Evolutionary conservation across 1,139 yeast genomes (phyloP), one percentile per base, ranked within the genome.

Genomic region (Yamadazyma siamensis): DNA sequence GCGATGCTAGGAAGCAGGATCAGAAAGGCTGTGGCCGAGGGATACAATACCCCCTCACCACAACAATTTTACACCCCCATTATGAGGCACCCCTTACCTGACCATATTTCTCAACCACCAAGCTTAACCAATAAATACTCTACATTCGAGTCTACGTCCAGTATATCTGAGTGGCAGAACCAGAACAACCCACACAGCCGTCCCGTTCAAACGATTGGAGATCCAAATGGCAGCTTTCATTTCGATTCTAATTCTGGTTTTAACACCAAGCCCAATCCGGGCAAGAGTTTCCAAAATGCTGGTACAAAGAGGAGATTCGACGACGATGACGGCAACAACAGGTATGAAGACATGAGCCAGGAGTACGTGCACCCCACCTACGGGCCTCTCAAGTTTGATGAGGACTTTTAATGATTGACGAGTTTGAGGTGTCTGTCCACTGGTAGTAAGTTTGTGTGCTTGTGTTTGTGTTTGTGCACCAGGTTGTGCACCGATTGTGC

Each of bases 1-100:
- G 68, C 79, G 25, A 68, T 79, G 0, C 49, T 80, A 5, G 88
- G 87, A 0, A 80, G 80, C 86, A 65, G 86, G 40, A 75, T 81
- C 41, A 70, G 91, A 49, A 78, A 80, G 46, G 69, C 82, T 2
- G 77, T 81, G 2, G 65, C 75, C 26, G 79, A 78, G 27, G 88
- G 87, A 0, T 79, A 79, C 54, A 59, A 46, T 31, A 52, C 29
- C 2, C 36, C 39, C 10, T n/a, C n/a, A n/a, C 13, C 15, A 6
- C 15, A 19, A n/a, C 29, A 28, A 10, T 13, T 13, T 22, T 9
- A 20, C 9, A 11, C 19, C 5, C 15, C 22, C 13, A 36, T 24
- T 14, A 10, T 26, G 23, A 64, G 87, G 46, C 71, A 70, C 3
- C 79, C 82, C 1, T 54, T 80, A 32, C 86, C 86, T 3, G 39